Evolutionary conservation across 768 basidiomycete species (phyloP).

Genomic region (Trametes coccinea): DNA sequence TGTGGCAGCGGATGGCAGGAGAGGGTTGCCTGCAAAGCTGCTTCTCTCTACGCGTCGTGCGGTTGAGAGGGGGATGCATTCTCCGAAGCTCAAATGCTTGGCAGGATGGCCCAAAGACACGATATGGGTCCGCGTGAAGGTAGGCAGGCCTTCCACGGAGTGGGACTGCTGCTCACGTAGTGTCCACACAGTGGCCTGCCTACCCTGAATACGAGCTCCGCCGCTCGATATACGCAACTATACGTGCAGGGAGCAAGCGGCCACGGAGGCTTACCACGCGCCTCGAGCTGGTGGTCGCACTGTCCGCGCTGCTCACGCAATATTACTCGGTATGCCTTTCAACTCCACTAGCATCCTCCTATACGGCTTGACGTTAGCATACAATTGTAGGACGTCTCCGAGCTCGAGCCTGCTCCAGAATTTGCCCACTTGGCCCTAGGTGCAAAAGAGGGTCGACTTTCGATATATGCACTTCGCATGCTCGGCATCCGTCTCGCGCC

Average conservation of each 20-base stretch:
- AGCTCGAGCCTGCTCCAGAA: conserved; percentile 7
- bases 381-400: conserved; percentile 3
- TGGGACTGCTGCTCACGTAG: neutral
- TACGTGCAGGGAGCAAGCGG: neutral
- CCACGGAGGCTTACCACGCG: conserved; percentile 7
- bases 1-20: neutral
- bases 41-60: conserved; percentile 10
- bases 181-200: conserved; percentile 14
- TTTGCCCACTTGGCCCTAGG: conserved; percentile 16
- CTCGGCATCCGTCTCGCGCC: conserved; percentile 11
- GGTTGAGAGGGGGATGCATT: conserved; percentile 3
- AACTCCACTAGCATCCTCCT: neutral
- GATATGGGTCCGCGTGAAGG: conserved; percentile 14
- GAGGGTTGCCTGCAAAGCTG: conserved; percentile 11
- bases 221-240: conserved; percentile 1
- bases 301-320: conserved; percentile 5
- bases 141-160: neutral
- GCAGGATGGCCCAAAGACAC: conserved; percentile 2
- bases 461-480: conserved; percentile 16
- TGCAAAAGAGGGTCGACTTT: conserved; percentile 6
- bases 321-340: conserved; percentile 7
- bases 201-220: conserved; percentile 9
- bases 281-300: conserved; percentile 7
- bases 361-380: neutral
- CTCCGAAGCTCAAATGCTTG: conserved; percentile 3